Conservation (phyloP, 225 moss, liverwort and hornwort genomes). For the Pseudoscleropodium purum region DNA sequence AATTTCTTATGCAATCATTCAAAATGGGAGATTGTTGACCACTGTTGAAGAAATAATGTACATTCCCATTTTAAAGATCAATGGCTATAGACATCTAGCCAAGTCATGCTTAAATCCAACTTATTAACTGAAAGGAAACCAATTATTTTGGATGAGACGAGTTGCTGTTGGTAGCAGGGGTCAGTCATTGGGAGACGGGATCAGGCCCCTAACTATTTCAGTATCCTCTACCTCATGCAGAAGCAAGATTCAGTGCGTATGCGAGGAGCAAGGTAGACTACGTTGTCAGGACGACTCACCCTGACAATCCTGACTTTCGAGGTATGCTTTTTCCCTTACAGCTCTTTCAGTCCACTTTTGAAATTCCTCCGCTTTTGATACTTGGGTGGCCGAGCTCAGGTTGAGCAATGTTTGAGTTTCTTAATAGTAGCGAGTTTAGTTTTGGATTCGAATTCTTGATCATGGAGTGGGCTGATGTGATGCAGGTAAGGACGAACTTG, state of each 20-base stretch:
- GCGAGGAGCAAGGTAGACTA: conserved; percentile 60
- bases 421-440: not conserved
- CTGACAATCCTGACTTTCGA: conserved; percentile 57
- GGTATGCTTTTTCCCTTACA: conserved; percentile 1
- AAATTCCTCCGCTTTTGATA: not conserved
- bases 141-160: not conserved
- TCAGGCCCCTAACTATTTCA: not conserved
- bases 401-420: not conserved
- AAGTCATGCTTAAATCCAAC: not conserved
- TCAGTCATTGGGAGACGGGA: not conserved
- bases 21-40: not conserved
- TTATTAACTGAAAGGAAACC: not conserved
- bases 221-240: not conserved
- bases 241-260: conserved; percentile 75
- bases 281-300: conserved; percentile 67
- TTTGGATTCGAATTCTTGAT: not conserved
- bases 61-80: not conserved
- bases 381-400: not conserved
- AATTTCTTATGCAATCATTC: not conserved
- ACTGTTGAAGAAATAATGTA: not conserved
- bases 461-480: not conserved
- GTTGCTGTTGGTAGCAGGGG: not conserved
- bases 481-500: conserved; percentile 50
- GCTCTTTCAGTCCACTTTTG: not conserved
- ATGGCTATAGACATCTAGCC: no score